A percentile compares a stretch with the other conserved stretches of the same genome.
These are phyloP conservation scores for Lachnellula suecica DNA, from an alignment of 2,329 filamentous ascomycete species.

Conservation along the genomic window DNA sequence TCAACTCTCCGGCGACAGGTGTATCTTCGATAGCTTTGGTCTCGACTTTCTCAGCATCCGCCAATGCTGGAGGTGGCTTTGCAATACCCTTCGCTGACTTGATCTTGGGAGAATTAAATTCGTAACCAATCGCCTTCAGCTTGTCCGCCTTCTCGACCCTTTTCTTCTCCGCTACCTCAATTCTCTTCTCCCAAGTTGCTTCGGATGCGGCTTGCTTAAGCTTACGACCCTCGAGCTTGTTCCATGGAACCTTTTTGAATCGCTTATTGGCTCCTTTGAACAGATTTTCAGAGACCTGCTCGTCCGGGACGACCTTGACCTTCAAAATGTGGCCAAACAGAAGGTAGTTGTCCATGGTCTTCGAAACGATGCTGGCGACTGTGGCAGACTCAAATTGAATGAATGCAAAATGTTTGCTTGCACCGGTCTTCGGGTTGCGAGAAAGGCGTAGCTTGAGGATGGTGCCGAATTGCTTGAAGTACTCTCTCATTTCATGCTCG, in stretches of 20 bases:
- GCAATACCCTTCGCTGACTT: conserved; percentile 60
- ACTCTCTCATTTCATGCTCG: conserved; percentile 90
- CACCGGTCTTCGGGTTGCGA: conserved; percentile 87
- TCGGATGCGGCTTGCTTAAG: conserved; percentile 73
- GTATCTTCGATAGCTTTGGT: conserved; percentile 33
- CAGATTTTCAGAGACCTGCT: conserved; percentile 75
- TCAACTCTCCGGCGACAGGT: conserved; percentile 8
- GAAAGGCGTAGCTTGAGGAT: conserved; percentile 79
- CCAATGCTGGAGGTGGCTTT: conserved; percentile 27
- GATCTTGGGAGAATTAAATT: conserved; percentile 72
- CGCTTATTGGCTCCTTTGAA: conserved; percentile 90
- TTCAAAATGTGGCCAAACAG: conserved; percentile 93
- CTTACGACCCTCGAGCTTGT: conserved; percentile 76
- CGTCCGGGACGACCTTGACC: conserved; percentile 74
- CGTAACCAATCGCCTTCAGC: conserved; percentile 79
- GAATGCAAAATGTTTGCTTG: conserved; percentile 92
- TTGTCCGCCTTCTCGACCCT: conserved; percentile 69
- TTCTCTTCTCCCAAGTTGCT: conserved; percentile 75
- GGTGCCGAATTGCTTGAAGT: conserved; percentile 89
- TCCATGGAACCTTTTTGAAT: conserved; percentile 86
- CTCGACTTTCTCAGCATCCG: conserved; percentile 23
- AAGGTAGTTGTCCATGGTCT: conserved; percentile 97
- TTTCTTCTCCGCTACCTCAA: conserved; percentile 70
- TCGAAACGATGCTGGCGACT: conserved; percentile 87
- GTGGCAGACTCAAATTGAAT: conserved; percentile 78